Evolutionary conservation across 768 basidiomycete genomes (phyloP).

Genomic region (Lactarius pseudohatsudake): DNA sequence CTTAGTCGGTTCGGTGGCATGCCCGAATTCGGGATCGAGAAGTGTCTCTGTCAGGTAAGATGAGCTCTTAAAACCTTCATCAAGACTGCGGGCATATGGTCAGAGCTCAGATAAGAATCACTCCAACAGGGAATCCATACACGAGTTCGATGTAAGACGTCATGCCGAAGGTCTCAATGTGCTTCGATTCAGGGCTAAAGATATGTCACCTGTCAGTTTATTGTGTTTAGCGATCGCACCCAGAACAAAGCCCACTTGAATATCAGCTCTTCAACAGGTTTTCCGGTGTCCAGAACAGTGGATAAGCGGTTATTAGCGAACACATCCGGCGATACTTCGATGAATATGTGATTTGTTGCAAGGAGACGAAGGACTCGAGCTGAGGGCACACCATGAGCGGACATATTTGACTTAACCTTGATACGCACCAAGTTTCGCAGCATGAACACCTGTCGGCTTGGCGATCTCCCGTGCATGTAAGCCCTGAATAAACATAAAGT

Average conservation of each 20-base stretch:
- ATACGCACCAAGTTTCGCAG: neutral
- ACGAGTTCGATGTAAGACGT: neutral
- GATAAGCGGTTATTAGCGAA: neutral
- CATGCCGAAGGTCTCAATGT: neutral
- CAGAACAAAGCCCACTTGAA: neutral
- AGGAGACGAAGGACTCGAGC: neutral
- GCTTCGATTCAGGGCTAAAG: neutral
- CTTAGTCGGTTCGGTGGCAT: too few relatives aligned
- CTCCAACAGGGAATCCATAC: neutral
- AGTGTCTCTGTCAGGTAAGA: conserved; percentile 39
- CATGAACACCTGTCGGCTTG: neutral
- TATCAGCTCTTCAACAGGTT: neutral
- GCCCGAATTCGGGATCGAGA: conserved; percentile 32
- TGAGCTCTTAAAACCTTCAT: conserved; percentile 37
- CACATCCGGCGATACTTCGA: neutral
- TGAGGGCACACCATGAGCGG: neutral
- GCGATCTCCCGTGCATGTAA: neutral
- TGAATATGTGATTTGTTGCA: neutral
- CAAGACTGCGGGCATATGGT: conserved; percentile 17
- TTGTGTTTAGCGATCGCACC: neutral
- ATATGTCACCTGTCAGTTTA: neutral
- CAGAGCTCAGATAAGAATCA: too few relatives aligned
- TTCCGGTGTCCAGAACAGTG: neutral
- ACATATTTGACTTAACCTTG: neutral
- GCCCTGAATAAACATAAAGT: neutral